Conservation (phyloP, 768 basidiomycete species). For the Lyophyllum semitale region DNA sequence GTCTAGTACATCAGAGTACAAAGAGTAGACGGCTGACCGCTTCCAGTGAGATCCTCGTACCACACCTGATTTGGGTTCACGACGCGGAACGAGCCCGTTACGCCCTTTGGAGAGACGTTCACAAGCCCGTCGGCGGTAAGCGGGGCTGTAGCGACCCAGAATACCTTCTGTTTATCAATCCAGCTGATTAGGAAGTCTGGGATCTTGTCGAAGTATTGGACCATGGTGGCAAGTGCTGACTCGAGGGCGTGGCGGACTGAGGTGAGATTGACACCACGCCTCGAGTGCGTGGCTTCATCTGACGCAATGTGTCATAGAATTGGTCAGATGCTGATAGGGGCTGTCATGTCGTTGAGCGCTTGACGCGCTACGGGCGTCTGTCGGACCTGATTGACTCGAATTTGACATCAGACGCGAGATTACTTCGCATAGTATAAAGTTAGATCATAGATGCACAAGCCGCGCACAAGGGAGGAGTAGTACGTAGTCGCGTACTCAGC, state of each 20-base stretch:
- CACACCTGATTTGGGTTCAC: constrained; percentile 55
- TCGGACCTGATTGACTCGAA: too few species aligned
- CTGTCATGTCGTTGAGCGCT: too few species aligned
- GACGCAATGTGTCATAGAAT: too few species aligned
- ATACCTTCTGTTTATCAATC: constrained; percentile 64
- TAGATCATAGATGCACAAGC: too few species aligned
- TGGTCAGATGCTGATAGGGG: not conserved
- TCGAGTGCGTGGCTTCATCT: not conserved
- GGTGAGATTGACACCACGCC: not conserved
- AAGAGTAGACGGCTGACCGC: constrained; percentile 44
- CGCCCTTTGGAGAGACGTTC: constrained; percentile 70
- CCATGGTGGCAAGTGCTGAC: constrained; percentile 41
- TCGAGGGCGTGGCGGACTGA: not conserved
- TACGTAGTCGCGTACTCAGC: too few species aligned
- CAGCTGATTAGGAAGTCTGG: constrained; percentile 54
- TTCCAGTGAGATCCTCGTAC: constrained; percentile 77
- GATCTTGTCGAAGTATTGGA: constrained; percentile 56
- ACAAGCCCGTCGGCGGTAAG: constrained; percentile 58
- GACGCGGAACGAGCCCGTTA: constrained; percentile 61
- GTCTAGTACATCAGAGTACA: not conserved
- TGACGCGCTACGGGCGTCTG: too few species aligned
- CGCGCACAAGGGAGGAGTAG: too few species aligned
- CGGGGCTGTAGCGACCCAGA: constrained; percentile 73
- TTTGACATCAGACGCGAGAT: too few species aligned
- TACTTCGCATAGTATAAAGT: too few species aligned